Percentiles rank a stretch among this genome's conserved stretches.
phyloP scores from a whole-genome alignment of 2,329 filamentous ascomycete species.

The Fusarium sp. region DNA sequence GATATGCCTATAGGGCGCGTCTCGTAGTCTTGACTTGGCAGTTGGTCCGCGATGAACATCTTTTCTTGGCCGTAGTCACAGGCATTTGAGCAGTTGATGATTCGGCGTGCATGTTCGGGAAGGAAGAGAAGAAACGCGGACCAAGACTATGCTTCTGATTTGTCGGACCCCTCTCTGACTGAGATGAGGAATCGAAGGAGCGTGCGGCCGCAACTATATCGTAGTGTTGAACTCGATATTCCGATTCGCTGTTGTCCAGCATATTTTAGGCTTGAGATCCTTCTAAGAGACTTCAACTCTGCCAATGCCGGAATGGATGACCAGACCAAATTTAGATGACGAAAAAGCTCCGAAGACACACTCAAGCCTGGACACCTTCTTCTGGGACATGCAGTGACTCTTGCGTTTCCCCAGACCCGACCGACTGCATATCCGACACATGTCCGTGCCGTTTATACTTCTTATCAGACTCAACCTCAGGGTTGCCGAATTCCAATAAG shows the following conservation, averaged over 20 bases:
- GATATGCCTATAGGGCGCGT: constrained; percentile 34
- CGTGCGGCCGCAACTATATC: constrained; percentile 2
- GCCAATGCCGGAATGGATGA: neutral
- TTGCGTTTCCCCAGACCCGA: constrained; percentile 41
- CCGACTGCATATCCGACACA: constrained; percentile 26
- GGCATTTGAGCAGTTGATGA: constrained; percentile 4
- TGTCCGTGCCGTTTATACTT: constrained; percentile 16
- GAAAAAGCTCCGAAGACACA: constrained; percentile 3
- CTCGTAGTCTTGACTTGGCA: constrained; percentile 35
- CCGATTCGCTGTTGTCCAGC: constrained; percentile 10
- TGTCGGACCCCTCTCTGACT: constrained; percentile 1
- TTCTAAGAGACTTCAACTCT: constrained; percentile 2
- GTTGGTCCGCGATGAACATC: constrained; percentile 26
- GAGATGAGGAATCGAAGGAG: constrained; percentile 5
- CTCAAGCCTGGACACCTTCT: constrained; percentile 21
- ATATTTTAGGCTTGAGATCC: constrained; percentile 9
- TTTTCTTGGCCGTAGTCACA: constrained; percentile 28
- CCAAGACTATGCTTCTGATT: neutral
- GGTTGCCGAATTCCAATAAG: constrained; percentile 22
- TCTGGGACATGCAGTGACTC: constrained; percentile 8
- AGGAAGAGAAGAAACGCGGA: neutral
- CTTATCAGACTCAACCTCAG: constrained; percentile 36
- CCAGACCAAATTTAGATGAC: constrained; percentile 9
- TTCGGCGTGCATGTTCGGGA: neutral
- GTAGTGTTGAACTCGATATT: neutral